Evolutionary conservation across 768 basidiomycete species (phyloP), one percentile per base, ranked within the genome.

Genomic region (Porpolomopsis calyptriformis): DNA sequence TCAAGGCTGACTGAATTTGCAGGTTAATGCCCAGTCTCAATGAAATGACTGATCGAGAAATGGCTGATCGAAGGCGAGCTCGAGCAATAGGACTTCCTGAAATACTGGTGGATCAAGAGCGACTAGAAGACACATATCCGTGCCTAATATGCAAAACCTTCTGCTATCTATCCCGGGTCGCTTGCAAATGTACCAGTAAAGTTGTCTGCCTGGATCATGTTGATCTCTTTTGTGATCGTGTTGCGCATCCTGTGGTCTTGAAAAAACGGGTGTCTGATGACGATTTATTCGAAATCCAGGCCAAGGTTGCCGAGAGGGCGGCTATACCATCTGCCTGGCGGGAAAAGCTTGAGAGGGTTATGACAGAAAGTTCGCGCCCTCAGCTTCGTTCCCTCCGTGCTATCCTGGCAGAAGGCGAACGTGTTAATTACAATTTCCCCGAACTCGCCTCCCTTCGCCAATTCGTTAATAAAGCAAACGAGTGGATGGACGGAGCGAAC

Each of bases 61-160:
- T 88, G 56, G 62, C 59, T 6, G 72, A 79, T 44, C 84, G 96
- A 23, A 68, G 68, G 40, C 65, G 66, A 22, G 76, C 87, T 26
- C 80, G 87, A 25, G 54, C 66, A 16, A 61, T 73, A 27, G 73
- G 74, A n/a, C 62, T 89, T 36, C 60, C 66, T 19, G 91, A 96
- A 60, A 65, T 72, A 27, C 66, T 89, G 22, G 82, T 88, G 53
- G 77, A 82, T 52, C 74, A 79, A 54, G 93, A 97, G 61, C 78
- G 80, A 10, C 72, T 82, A 0, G 96, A 97, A 60, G 93, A 97
- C 44, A 90, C 96, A 59, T 94, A 93, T 62, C 96, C 97, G 62
- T 99, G 96, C 72, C 67, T 72, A 41, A 65, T 85, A 52, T 98
- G 96, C 83, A 93, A 96, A 60, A 77, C 73, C 4, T 97, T 94